phyloP scores from a whole-genome alignment of 192 early-diverging fungal genomes.

The Kickxella alabastrina region DNA sequence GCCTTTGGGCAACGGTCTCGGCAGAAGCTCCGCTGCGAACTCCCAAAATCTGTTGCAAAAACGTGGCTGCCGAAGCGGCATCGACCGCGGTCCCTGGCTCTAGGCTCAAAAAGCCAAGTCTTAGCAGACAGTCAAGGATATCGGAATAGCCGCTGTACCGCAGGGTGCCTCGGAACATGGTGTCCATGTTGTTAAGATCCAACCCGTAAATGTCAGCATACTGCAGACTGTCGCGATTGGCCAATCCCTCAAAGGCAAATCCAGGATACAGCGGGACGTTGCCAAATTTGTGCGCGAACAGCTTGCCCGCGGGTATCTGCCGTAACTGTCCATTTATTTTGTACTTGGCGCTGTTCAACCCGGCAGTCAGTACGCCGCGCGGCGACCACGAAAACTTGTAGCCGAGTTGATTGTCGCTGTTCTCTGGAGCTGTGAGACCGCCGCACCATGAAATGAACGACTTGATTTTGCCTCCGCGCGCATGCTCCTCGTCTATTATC shows the following conservation, averaged over 20 bases:
- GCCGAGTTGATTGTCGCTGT: slow-evolving; percentile 83
- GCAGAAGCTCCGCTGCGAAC: not conserved
- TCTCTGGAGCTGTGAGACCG: slow-evolving; percentile 89
- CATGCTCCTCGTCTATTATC: slow-evolving; percentile 84
- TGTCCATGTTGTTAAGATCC: slow-evolving; percentile 66
- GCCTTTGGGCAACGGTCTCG: slow-evolving; percentile 7
- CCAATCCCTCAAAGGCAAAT: slow-evolving; percentile 88
- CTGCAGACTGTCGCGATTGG: slow-evolving; percentile 89
- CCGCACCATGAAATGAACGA: slow-evolving; percentile 98
- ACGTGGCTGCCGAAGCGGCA: slow-evolving; percentile 21
- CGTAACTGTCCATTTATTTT: slow-evolving; percentile 64
- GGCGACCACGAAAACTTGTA: slow-evolving; percentile 98
- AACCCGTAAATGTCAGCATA: slow-evolving; percentile 87
- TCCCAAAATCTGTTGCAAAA: slow-evolving; percentile 12
- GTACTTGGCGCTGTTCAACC: slow-evolving; percentile 78
- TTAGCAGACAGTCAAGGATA: slow-evolving; percentile 74
- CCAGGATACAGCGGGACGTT: slow-evolving; percentile 78
- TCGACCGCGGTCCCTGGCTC: slow-evolving; percentile 24
- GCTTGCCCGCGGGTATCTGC: slow-evolving; percentile 60
- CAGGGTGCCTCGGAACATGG: slow-evolving; percentile 95
- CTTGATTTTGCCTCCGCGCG: slow-evolving; percentile 60
- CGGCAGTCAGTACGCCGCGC: slow-evolving; percentile 85
- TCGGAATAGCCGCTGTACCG: slow-evolving; percentile 90
- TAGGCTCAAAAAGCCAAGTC: slow-evolving; percentile 72
- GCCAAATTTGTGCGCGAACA: slow-evolving; percentile 69